Conservation (phyloP, 2,329 filamentous ascomycete genomes). For the Torrubiella hemipterigena region DNA sequence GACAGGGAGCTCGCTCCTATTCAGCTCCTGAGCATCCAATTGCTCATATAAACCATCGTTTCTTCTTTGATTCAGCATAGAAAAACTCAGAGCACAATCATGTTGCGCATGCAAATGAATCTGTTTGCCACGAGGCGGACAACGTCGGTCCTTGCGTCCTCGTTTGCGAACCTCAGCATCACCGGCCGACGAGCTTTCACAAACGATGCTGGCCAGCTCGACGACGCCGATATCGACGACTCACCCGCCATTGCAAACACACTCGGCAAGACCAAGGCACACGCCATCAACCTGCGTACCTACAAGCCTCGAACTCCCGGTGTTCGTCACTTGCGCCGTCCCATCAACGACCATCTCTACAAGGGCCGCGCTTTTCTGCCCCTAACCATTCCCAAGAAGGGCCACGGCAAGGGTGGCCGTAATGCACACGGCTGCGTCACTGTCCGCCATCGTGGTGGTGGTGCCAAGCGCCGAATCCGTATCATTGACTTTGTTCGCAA, state of each 20-base stretch:
- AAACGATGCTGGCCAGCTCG: too few relatives aligned
- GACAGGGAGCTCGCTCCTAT: slow-evolving; percentile 5
- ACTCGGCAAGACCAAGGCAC: slow-evolving; percentile 11
- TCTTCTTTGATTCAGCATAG: too few relatives aligned
- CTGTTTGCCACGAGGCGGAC: too few relatives aligned
- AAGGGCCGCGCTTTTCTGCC: slow-evolving; percentile 75
- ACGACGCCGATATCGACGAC: too few relatives aligned
- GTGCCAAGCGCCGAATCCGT: slow-evolving; percentile 81
- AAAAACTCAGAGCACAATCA: too few relatives aligned
- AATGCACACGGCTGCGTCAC: slow-evolving; percentile 81
- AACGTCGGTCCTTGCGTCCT: too few relatives aligned
- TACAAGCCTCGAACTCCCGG: slow-evolving; percentile 93
- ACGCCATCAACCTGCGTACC: slow-evolving; percentile 51
- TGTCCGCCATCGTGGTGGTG: slow-evolving; percentile 84
- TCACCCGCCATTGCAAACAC: slow-evolving; percentile 10
- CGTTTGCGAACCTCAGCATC: too few relatives aligned
- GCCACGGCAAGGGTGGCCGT: slow-evolving; percentile 82
- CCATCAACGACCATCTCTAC: slow-evolving; percentile 94
- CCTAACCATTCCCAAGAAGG: slow-evolving; percentile 85
- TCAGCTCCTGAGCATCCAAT: slow-evolving; percentile 3
- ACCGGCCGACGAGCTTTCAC: too few relatives aligned
- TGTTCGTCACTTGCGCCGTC: slow-evolving; percentile 78
- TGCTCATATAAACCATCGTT: too few relatives aligned
- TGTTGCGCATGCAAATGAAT: too few relatives aligned
- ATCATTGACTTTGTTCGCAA: slow-evolving; percentile 80